These are phyloP conservation scores for Bacidia gigantensis DNA, from an alignment of 495 filamentous ascomycete species.

Conservation along the genomic window DNA sequence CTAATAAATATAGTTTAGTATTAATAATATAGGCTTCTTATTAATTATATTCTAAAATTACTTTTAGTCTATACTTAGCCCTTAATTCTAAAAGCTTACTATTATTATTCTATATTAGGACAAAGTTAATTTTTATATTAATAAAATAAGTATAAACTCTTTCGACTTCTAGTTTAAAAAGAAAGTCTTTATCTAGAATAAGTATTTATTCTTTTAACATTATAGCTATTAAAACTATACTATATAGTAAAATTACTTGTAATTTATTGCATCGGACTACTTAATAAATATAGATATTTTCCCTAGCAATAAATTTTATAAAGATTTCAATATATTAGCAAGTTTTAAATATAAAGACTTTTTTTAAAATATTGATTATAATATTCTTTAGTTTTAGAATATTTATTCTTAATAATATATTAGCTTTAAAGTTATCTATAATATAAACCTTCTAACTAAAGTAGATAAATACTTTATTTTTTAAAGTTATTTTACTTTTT, in stretches of 20 bases:
- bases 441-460: background rate
- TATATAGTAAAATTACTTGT: background rate
- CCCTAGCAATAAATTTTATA: background rate
- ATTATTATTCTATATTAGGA: background rate
- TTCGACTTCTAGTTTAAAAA: background rate
- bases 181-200: background rate
- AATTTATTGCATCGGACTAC: background rate
- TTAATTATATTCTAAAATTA: constrained; percentile 2
- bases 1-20: background rate
- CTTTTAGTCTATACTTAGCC: background rate
- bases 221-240: background rate
- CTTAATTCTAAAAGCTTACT: background rate
- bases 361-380: background rate
- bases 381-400: too few species aligned
- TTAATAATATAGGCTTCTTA: background rate
- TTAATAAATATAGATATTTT: background rate
- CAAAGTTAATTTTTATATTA: background rate
- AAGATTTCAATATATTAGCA: background rate
- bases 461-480: background rate
- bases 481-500: background rate
- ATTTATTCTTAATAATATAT: background rate
- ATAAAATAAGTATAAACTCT: background rate
- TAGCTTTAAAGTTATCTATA: background rate
- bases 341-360: background rate
- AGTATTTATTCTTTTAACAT: background rate